Base-by-base conservation (phyloP, 495 filamentous ascomycete species). In the Penicillium angulare region DNA sequence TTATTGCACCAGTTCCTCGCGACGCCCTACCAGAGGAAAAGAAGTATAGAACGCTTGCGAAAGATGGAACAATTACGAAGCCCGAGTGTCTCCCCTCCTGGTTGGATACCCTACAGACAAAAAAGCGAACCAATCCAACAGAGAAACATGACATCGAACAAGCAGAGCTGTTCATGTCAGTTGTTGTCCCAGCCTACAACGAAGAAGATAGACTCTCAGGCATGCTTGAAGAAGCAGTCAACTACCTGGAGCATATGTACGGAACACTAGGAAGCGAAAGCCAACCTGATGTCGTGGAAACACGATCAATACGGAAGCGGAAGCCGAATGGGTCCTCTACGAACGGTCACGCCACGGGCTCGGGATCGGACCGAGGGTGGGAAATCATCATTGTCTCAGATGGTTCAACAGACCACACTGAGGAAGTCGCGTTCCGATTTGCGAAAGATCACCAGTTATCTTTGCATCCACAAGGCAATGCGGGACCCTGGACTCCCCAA, bases 311-410 rank as follows among this genome's bases (percentile, higher is more conserved):
- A 47, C 67, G 66, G 5, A 64, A 67, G 31, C 69, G 72, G 22
- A 73, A 69, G 26, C 50, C 57, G 5, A 68, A 68, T 36, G 62
- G 54, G n/a, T n/a, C n/a, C 10, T 8, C 45, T 1, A 35, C 36
- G 7, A 61, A 64, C 36, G 66, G 57, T 48, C 51, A 50, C 29
- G 42, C 54, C n/a, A 54, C 61, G 7, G 59, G 39, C 12, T 23
- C 57, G 16, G 51, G 32, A 10, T 36, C 49, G 10, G 44, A 60
- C 20, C 76, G 72, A 26, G 90, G 89, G 26, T 99, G 95, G 85
- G 93, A 99, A 67, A 92, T 99, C 52, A 71, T 99, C n/a, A 72
- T 99, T 41, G 82, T 99, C 39, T 89, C 91, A 41, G 93, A 99
- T 67, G 95, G 92, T n/a, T 92, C 87, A 45, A 87, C 74, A 26